A percentile compares a stretch with the other conserved stretches of the same genome.
These are phyloP conservation scores for Beta macrorhiza DNA, from an alignment of 179 eudicot species.

Conservation along the genomic window DNA sequence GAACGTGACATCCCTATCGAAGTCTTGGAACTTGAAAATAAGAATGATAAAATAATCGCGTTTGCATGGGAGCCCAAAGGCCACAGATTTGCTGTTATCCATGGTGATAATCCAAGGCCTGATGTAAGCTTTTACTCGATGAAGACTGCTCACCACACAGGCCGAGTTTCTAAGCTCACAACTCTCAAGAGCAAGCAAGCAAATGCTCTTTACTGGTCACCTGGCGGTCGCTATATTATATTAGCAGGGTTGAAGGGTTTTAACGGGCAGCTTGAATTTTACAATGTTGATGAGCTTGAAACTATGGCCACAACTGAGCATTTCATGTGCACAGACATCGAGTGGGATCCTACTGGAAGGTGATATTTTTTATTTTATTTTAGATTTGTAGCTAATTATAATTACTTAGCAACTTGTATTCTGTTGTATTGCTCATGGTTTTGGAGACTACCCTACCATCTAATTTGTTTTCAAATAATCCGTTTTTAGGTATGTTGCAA, in stretches of 20 bases:
- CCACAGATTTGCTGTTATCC: slow-evolving; percentile 93
- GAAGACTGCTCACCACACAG: slow-evolving; percentile 62
- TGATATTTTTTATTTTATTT: slow-evolving; percentile 21
- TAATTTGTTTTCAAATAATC: neutral
- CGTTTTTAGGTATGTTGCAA: slow-evolving; percentile 64
- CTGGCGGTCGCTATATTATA: slow-evolving; percentile 70
- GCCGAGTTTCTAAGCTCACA: slow-evolving; percentile 80
- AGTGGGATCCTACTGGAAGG: slow-evolving; percentile 99
- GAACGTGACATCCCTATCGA: slow-evolving; percentile 98
- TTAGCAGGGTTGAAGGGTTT: slow-evolving; percentile 94
- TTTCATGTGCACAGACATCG: slow-evolving; percentile 92
- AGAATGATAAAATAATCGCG: slow-evolving; percentile 92
- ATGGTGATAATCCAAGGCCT: slow-evolving; percentile 91
- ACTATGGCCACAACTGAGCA: slow-evolving; percentile 96
- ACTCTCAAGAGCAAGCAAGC: slow-evolving; percentile 92
- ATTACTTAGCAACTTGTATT: neutral
- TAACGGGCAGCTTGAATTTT: slow-evolving; percentile 95
- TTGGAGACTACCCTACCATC: neutral
- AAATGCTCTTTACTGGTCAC: slow-evolving; percentile 97
- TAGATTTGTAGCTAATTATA: neutral
- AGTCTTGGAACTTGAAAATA: slow-evolving; percentile 94
- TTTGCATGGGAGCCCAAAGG: slow-evolving; percentile 99
- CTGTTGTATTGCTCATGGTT: neutral
- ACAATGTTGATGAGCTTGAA: slow-evolving; percentile 95
- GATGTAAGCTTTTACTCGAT: slow-evolving; percentile 89